Conservation (phyloP, 2,329 filamentous ascomycete genomes). For the Hymenoscyphus fructigenus region DNA sequence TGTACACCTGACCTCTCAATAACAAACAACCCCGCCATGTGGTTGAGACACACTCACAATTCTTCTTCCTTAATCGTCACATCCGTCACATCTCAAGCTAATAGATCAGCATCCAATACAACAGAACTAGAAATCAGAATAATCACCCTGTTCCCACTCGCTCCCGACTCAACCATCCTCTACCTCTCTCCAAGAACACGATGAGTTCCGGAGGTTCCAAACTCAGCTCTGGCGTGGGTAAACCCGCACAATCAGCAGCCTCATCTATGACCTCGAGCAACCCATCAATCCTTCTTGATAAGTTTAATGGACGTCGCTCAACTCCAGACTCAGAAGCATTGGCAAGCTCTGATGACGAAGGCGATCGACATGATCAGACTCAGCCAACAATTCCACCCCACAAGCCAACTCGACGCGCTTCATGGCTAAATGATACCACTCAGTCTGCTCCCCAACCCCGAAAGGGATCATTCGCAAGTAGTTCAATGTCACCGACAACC, state of each 20-base stretch:
- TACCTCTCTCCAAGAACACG: slow-evolving; percentile 3
- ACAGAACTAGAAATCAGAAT: slow-evolving; percentile 2
- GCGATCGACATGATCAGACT: slow-evolving; percentile 58
- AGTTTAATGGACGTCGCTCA: slow-evolving; percentile 74
- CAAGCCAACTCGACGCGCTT: slow-evolving; percentile 70
- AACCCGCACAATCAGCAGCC: slow-evolving; percentile 46
- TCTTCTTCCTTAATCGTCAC: background rate
- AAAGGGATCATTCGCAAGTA: slow-evolving; percentile 75
- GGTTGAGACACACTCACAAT: background rate
- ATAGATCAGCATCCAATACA: slow-evolving; percentile 1
- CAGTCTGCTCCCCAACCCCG: slow-evolving; percentile 63
- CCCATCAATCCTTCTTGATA: slow-evolving; percentile 69
- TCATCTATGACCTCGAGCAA: slow-evolving; percentile 55
- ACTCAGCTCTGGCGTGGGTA: slow-evolving; percentile 34
- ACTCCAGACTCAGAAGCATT: slow-evolving; percentile 94
- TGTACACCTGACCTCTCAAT: background rate
- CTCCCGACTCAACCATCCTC: background rate
- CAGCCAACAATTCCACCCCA: slow-evolving; percentile 50
- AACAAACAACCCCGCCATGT: background rate
- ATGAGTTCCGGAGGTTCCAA: slow-evolving; percentile 30
- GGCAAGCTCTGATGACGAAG: slow-evolving; percentile 92
- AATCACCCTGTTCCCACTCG: background rate
- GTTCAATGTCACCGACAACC: slow-evolving; percentile 73
- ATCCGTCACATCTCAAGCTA: background rate
- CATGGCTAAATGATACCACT: slow-evolving; percentile 82